These are phyloP conservation scores for Trypanosoma congolense DNA, from an alignment of 208 protist genomes.

Conservation along the genomic window DNA sequence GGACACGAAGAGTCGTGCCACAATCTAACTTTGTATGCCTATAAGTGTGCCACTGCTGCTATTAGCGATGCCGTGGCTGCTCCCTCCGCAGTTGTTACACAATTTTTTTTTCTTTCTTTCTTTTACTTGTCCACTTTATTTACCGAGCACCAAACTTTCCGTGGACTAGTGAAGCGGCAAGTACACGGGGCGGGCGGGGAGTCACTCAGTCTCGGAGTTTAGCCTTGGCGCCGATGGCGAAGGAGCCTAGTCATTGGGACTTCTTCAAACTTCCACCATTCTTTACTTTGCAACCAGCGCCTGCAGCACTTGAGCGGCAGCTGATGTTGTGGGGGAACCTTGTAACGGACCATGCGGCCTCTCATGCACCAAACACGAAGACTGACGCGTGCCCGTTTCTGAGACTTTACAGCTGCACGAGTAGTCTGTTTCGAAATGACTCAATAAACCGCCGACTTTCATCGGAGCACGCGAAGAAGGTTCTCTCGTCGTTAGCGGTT, in stretches of 20 bases:
- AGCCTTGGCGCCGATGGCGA: slow-evolving; percentile 14
- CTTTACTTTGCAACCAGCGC: slow-evolving; percentile 72
- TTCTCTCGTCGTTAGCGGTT: slow-evolving; percentile 59
- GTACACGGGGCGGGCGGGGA: too few species aligned
- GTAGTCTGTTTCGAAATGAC: slow-evolving; percentile 74
- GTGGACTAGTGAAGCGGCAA: too few species aligned
- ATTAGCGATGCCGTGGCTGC: too few species aligned
- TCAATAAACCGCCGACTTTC: slow-evolving; percentile 59
- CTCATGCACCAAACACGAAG: slow-evolving; percentile 36
- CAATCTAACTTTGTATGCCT: too few species aligned
- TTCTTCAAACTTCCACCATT: slow-evolving; percentile 84
- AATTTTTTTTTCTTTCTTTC: too few species aligned
- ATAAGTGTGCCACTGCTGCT: too few species aligned
- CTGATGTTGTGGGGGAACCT: slow-evolving; percentile 51
- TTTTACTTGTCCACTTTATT: too few species aligned
- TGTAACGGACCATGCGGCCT: slow-evolving; percentile 73
- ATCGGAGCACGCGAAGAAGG: slow-evolving; percentile 33
- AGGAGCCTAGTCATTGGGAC: slow-evolving; percentile 56
- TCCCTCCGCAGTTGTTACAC: too few species aligned
- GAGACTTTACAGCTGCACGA: slow-evolving; percentile 61
- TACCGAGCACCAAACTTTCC: too few species aligned
- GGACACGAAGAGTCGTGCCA: too few species aligned
- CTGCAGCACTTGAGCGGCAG: slow-evolving; percentile 56
- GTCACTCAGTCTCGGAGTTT: not conserved
- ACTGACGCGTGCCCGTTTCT: slow-evolving; percentile 31